Evolutionary conservation across 495 filamentous ascomycete species (phyloP).

Genomic region (Staphylotrichum longicolle): DNA sequence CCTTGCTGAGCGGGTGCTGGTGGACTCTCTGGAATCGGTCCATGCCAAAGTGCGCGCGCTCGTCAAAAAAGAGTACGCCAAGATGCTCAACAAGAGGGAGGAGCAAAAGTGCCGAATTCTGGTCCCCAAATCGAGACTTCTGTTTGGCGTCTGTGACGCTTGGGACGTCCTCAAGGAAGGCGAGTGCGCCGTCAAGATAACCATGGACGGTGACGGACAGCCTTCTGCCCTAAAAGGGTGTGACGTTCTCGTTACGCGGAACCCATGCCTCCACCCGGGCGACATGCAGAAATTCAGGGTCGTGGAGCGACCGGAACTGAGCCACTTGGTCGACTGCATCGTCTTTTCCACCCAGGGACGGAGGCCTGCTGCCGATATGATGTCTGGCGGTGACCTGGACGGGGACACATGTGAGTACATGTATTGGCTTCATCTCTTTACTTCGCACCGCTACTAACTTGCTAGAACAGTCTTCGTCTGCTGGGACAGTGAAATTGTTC

Average conservation of each 20-base stretch:
- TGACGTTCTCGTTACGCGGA: slow-evolving; percentile 51
- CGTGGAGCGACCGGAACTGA: slow-evolving; percentile 40
- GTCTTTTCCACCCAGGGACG: slow-evolving; percentile 49
- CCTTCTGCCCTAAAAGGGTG: slow-evolving; percentile 40
- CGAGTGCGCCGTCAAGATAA: slow-evolving; percentile 47
- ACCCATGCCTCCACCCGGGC: slow-evolving; percentile 54
- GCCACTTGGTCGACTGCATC: slow-evolving; percentile 52
- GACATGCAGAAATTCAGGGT: slow-evolving; percentile 53
- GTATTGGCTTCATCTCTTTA: too few species aligned
- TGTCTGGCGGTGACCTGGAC: slow-evolving; percentile 55
- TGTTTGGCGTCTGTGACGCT: slow-evolving; percentile 53
- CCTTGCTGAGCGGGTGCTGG: slow-evolving; percentile 47
- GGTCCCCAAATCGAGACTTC: slow-evolving; percentile 45
- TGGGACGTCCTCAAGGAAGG: slow-evolving; percentile 46
- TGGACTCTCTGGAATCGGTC: slow-evolving; percentile 44
- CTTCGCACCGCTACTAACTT: too few species aligned
- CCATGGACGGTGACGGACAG: slow-evolving; percentile 42
- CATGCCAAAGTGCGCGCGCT: slow-evolving; percentile 33
- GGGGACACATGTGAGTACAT: slow-evolving; percentile 49
- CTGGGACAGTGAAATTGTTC: slow-evolving; percentile 52
- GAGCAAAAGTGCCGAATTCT: slow-evolving; percentile 49
- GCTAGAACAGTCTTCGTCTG: slow-evolving; percentile 46
- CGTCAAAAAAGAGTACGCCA: slow-evolving; percentile 41
- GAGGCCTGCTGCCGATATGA: slow-evolving; percentile 50
- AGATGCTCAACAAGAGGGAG: slow-evolving; percentile 49